Evolutionary conservation across 257 asterid species (phyloP).

Genomic region (Vinca minor): DNA sequence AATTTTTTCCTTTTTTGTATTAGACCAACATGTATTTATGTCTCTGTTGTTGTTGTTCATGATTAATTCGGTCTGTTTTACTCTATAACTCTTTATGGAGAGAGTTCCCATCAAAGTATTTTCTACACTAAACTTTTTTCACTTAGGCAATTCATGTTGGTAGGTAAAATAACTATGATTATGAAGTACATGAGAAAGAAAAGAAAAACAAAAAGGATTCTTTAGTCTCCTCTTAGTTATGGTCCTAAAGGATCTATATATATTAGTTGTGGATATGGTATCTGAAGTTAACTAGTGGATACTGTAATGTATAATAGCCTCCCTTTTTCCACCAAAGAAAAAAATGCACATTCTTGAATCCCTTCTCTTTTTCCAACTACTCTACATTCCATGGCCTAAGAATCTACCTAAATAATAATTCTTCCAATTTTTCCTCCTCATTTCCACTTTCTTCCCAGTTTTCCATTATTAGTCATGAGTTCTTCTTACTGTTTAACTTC

Average conservation of each 20-base stretch:
- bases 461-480: conserved; percentile 51
- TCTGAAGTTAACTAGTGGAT: neutral
- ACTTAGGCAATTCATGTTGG: neutral
- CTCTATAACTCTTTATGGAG: too few species aligned
- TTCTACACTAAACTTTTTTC: too few species aligned
- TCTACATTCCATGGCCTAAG: conserved; percentile 41
- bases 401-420: conserved; percentile 35
- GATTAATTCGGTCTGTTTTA: too few species aligned
- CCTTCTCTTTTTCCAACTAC: conserved; percentile 16
- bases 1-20: too few species aligned
- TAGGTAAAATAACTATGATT: neutral
- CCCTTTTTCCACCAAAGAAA: conserved; percentile 21
- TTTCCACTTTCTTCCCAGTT: conserved; percentile 13
- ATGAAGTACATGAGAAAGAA: neutral
- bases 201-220: conserved; percentile 15
- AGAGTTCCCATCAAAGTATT: too few species aligned
- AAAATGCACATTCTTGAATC: conserved; percentile 12
- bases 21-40: too few species aligned
- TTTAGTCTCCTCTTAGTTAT: neutral
- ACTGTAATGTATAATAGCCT: conserved; percentile 8
- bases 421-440: conserved; percentile 6
- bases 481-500: conserved; percentile 50
- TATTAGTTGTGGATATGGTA: conserved; percentile 10
- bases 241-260: conserved; percentile 3
- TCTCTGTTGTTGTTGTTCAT: too few species aligned